Evolutionary conservation across 2,329 filamentous ascomycete species (phyloP).

Genomic region (Sporothrix humicola): DNA sequence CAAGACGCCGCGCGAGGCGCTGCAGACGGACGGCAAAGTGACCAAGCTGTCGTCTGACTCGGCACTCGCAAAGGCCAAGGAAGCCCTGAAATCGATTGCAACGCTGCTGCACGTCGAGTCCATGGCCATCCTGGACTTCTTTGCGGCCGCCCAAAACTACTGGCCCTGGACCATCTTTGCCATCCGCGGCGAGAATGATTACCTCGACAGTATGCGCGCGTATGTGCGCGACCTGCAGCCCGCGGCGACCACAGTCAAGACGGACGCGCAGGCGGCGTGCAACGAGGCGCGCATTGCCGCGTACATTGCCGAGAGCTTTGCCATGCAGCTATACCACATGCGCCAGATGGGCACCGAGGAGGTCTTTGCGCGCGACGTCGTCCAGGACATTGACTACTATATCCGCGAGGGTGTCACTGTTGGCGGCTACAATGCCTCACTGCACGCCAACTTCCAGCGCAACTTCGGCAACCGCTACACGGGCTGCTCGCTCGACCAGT

Average conservation of each 20-base stretch:
- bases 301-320: slow-evolving; percentile 83
- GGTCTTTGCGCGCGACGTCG: slow-evolving; percentile 70
- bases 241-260: slow-evolving; percentile 57
- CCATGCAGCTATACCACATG: slow-evolving; percentile 87
- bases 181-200: slow-evolving; percentile 73
- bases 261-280: slow-evolving; percentile 62
- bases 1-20: slow-evolving; percentile 76
- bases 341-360: slow-evolving; percentile 74
- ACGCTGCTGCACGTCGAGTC: slow-evolving; percentile 68
- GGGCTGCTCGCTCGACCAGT: slow-evolving; percentile 73
- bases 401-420: slow-evolving; percentile 76
- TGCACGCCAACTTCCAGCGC: slow-evolving; percentile 82
- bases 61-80: slow-evolving; percentile 75
- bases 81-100: slow-evolving; percentile 69
- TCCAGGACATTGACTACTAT: slow-evolving; percentile 79
- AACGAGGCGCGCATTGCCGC: slow-evolving; percentile 75
- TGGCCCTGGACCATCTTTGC: slow-evolving; percentile 94
- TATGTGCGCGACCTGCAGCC: slow-evolving; percentile 68
- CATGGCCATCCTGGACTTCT: slow-evolving; percentile 81
- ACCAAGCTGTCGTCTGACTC: slow-evolving; percentile 61
- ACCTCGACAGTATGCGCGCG: slow-evolving; percentile 72
- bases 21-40: slow-evolving; percentile 61
- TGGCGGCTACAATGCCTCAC: slow-evolving; percentile 82
- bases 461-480: slow-evolving; percentile 83
- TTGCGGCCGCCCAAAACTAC: slow-evolving; percentile 86